Evolutionary conservation across 805 yeast genomes (phyloP).

Genomic region (Wickerhamomyces canadensis): DNA sequence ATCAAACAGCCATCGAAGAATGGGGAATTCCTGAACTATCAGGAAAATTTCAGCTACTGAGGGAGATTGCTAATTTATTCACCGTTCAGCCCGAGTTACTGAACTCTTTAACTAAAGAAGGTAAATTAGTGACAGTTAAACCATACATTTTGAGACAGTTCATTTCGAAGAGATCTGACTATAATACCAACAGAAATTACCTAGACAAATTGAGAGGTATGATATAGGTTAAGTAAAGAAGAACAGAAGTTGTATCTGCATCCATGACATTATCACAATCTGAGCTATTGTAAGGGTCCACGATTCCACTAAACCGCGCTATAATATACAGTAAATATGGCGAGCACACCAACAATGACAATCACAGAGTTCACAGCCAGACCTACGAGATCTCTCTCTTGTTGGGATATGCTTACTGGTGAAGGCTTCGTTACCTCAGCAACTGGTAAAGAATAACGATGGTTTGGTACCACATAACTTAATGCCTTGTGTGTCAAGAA

Average conservation of each 20-base stretch:
- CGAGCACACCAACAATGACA: conserved; percentile 10
- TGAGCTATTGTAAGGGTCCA: too few relatives aligned
- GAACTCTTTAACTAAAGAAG: conserved; percentile 74
- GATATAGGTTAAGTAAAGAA: conserved; percentile 10
- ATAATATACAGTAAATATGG: conserved; percentile 16
- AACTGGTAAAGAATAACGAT: conserved; percentile 15
- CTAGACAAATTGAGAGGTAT: conserved; percentile 20
- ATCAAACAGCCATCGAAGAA: conserved; percentile 59
- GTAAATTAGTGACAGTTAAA: conserved; percentile 64
- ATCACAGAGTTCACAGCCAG: conserved; percentile 8
- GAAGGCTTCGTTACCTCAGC: conserved; percentile 10
- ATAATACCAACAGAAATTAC: conserved; percentile 38
- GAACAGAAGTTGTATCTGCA: too few relatives aligned
- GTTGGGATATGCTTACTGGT: background rate
- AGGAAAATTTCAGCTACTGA: conserved; percentile 60
- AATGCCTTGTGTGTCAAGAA: conserved; percentile 4
- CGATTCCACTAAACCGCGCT: conserved; percentile 12
- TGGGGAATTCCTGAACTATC: conserved; percentile 61
- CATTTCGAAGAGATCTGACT: conserved; percentile 66
- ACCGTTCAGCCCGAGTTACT: conserved; percentile 79
- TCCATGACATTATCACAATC: too few relatives aligned
- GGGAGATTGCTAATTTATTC: conserved; percentile 79
- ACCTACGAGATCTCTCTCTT: conserved; percentile 10
- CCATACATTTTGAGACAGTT: conserved; percentile 59
- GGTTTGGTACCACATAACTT: background rate